Percentiles rank a stretch among this genome's conserved stretches.
Evolutionary conservation across 257 asterid species (phyloP).

Genomic region (Solanum arcanum): DNA sequence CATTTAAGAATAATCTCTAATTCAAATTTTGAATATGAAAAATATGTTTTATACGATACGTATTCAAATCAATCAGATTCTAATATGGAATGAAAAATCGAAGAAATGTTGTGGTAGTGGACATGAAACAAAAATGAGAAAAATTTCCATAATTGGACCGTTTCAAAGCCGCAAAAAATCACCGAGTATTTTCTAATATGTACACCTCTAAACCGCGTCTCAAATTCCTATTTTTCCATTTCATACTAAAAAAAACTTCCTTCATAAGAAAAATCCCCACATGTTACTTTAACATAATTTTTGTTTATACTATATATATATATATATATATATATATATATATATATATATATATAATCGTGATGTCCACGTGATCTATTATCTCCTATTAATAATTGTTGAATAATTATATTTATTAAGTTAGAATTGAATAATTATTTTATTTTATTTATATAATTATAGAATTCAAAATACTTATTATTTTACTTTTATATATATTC

Average conservation of each 20-base stretch:
- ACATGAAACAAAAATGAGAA: background rate
- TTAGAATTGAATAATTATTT: background rate
- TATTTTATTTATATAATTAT: background rate
- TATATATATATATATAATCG: background rate
- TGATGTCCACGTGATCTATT: background rate
- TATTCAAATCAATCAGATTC: background rate
- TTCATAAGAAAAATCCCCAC: constrained; percentile 29
- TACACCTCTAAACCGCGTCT: background rate
- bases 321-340: background rate
- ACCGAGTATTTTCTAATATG: background rate
- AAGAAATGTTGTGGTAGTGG: background rate
- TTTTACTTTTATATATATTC: background rate
- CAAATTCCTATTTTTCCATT: background rate
- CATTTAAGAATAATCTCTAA: background rate
- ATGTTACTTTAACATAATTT: background rate
- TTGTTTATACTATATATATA: too few species aligned
- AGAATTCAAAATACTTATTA: background rate
- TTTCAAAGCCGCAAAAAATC: background rate
- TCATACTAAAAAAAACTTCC: constrained; percentile 9
- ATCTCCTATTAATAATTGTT: background rate
- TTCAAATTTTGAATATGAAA: background rate
- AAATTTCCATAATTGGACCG: background rate
- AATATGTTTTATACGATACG: too few species aligned
- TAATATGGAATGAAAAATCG: rapidly evolving
- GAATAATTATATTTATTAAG: background rate